phyloP scores from a whole-genome alignment of 805 yeast genomes.

The Grigorovia transvaalensis region DNA sequence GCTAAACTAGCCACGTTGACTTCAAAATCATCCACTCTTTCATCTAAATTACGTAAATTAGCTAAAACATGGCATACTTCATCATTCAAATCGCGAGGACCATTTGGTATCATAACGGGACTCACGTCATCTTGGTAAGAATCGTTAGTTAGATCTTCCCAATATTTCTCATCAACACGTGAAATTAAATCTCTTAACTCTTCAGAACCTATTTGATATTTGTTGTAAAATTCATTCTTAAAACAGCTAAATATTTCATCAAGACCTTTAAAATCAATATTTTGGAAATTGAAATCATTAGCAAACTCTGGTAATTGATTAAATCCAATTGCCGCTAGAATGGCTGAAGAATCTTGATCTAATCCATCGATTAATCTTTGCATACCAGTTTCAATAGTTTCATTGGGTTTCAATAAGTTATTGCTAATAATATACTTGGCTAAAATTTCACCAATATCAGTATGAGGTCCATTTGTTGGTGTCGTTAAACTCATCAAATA shows the following conservation, averaged over 20 bases:
- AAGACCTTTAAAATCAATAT: slow-evolving; percentile 24
- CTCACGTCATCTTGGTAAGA: slow-evolving; percentile 20
- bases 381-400: slow-evolving; percentile 21
- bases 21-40: slow-evolving; percentile 27
- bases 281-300: slow-evolving; percentile 24
- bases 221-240: slow-evolving; percentile 4
- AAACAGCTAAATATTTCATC: slow-evolving; percentile 23
- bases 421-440: slow-evolving; percentile 23
- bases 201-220: slow-evolving; percentile 6
- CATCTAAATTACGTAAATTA: slow-evolving; percentile 24
- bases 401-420: slow-evolving; percentile 18
- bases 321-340: slow-evolving; percentile 26
- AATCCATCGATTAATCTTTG: slow-evolving; percentile 21
- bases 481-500: slow-evolving; percentile 41
- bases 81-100: slow-evolving; percentile 18
- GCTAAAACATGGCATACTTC: slow-evolving; percentile 26
- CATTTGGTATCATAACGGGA: slow-evolving; percentile 24
- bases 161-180: slow-evolving; percentile 21
- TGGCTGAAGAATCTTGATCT: slow-evolving; percentile 28
- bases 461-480: slow-evolving; percentile 28
- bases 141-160: slow-evolving; percentile 26
- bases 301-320: slow-evolving; percentile 23
- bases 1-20: slow-evolving; percentile 29
- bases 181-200: slow-evolving; percentile 16
- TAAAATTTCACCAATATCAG: slow-evolving; percentile 24